Evolutionary conservation across 2,329 filamentous ascomycete genomes (phyloP).

Genomic region (Calonectria hongkongensis): DNA sequence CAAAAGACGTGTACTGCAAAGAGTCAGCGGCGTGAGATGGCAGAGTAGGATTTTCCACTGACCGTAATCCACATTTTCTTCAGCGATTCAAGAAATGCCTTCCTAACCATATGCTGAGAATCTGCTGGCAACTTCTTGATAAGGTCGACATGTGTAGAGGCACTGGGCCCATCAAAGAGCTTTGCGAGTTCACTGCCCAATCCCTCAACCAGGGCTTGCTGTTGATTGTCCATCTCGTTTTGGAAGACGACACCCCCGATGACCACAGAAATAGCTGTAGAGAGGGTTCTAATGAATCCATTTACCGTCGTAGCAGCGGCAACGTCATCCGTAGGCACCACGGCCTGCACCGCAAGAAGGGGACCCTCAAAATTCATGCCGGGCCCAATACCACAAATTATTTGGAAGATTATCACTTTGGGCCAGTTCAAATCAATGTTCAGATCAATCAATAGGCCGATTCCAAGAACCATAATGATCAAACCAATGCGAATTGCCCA

Average conservation of each 20-base stretch:
- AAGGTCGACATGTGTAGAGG: constrained; percentile 74
- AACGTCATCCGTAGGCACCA: constrained; percentile 75
- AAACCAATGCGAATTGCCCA: constrained; percentile 73
- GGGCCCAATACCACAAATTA: constrained; percentile 76
- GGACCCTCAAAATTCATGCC: constrained; percentile 79
- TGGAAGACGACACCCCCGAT: constrained; percentile 83
- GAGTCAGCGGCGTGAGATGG: not conserved
- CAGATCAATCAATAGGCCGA: constrained; percentile 74
- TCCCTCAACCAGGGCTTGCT: constrained; percentile 63
- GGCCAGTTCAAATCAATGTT: constrained; percentile 68
- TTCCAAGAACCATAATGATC: constrained; percentile 74
- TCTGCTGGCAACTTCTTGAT: constrained; percentile 59
- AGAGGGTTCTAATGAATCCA: constrained; percentile 77
- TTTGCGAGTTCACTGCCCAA: constrained; percentile 68
- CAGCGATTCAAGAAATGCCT: constrained; percentile 52
- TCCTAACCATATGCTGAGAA: constrained; percentile 49
- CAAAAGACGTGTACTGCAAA: constrained; percentile 48
- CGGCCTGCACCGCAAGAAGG: constrained; percentile 78
- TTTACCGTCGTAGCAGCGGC: constrained; percentile 78
- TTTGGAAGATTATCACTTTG: constrained; percentile 72
- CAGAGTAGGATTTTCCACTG: not conserved
- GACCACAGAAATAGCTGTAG: constrained; percentile 79
- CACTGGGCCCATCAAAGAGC: constrained; percentile 71
- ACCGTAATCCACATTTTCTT: constrained; percentile 57
- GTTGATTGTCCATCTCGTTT: constrained; percentile 76